Conservation (phyloP, 2,329 filamentous ascomycete genomes). For the Penicillium oxalicum region DNA sequence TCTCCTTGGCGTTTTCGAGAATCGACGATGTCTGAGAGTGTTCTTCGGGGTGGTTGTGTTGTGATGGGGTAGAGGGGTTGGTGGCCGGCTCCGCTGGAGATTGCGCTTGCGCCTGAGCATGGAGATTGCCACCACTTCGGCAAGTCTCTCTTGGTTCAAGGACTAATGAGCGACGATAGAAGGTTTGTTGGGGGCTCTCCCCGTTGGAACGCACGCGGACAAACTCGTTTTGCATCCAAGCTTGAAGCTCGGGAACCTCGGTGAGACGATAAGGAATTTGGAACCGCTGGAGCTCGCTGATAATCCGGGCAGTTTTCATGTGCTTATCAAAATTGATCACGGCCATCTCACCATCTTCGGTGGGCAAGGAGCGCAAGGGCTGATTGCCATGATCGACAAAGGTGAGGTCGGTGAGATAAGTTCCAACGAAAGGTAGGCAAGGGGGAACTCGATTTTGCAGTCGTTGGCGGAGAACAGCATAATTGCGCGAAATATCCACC, state of each 20-base stretch:
- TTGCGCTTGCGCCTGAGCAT: slow-evolving; percentile 14
- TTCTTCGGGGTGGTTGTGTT: slow-evolving; percentile 18
- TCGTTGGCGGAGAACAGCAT: slow-evolving; percentile 74
- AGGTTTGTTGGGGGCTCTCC: slow-evolving; percentile 57
- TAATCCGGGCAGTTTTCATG: slow-evolving; percentile 87
- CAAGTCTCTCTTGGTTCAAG: slow-evolving; percentile 59
- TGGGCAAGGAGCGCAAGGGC: slow-evolving; percentile 68
- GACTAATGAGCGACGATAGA: slow-evolving; percentile 77
- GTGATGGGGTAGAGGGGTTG: slow-evolving; percentile 19
- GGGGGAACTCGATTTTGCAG: slow-evolving; percentile 83
- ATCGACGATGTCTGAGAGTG: slow-evolving; percentile 15
- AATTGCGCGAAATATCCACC: slow-evolving; percentile 85
- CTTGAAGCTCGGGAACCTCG: slow-evolving; percentile 80
- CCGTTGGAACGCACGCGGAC: slow-evolving; percentile 63
- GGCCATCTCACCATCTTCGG: slow-evolving; percentile 59
- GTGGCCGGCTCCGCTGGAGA: slow-evolving; percentile 4
- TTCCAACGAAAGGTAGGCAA: slow-evolving; percentile 90
- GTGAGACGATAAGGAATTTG: slow-evolving; percentile 84
- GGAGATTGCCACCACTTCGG: slow-evolving; percentile 18
- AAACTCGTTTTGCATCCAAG: slow-evolving; percentile 84
- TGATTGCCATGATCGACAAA: slow-evolving; percentile 95
- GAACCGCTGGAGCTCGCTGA: slow-evolving; percentile 91
- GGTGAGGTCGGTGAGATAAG: slow-evolving; percentile 91
- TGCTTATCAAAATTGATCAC: slow-evolving; percentile 99
- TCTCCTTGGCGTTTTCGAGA: slow-evolving; percentile 42